phyloP scores from a whole-genome alignment of 2,329 filamentous ascomycete genomes.

The Diplocarpon mali region DNA sequence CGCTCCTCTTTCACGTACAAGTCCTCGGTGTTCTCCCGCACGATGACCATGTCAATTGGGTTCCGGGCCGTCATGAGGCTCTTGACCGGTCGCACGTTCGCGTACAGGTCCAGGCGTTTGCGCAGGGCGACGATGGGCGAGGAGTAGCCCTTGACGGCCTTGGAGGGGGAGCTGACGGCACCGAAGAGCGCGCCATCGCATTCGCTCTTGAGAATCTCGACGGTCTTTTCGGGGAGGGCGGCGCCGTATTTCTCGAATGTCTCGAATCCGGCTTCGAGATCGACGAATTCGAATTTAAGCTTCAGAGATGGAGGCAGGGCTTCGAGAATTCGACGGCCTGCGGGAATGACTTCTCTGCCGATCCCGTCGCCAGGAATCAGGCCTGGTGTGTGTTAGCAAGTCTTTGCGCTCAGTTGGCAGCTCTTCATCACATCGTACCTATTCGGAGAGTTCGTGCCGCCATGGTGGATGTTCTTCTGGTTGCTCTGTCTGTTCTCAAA shows the following conservation, averaged over 20 bases:
- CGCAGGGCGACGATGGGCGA: conserved; percentile 82
- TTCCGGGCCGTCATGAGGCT: conserved; percentile 52
- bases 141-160: conserved; percentile 87
- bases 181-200: conserved; percentile 96
- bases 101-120: conserved; percentile 90
- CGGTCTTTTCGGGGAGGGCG: conserved; percentile 82
- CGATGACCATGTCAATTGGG: conserved; percentile 83
- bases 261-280: conserved; percentile 87
- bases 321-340: conserved; percentile 84
- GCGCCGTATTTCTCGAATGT: conserved; percentile 83
- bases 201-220: conserved; percentile 77
- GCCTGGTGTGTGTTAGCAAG: conserved; percentile 39
- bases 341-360: conserved; percentile 94
- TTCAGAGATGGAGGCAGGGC: conserved; percentile 82
- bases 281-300: conserved; percentile 87
- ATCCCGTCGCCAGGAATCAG: conserved; percentile 98
- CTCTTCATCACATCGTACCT: conserved; percentile 34
- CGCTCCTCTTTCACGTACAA: conserved; percentile 85
- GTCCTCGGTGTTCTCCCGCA: conserved; percentile 97
- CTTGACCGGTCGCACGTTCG: conserved; percentile 95
- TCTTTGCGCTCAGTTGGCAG: neutral
- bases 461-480: conserved; percentile 32
- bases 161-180: conserved; percentile 85
- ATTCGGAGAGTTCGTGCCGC: conserved; percentile 57
- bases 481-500: neutral